A percentile compares a stretch with the other conserved stretches of the same genome.
These are phyloP conservation scores for Bolboschoenus planiculmis DNA, from an alignment of 176 grass and related monocot genomes.

Conservation along the genomic window DNA sequence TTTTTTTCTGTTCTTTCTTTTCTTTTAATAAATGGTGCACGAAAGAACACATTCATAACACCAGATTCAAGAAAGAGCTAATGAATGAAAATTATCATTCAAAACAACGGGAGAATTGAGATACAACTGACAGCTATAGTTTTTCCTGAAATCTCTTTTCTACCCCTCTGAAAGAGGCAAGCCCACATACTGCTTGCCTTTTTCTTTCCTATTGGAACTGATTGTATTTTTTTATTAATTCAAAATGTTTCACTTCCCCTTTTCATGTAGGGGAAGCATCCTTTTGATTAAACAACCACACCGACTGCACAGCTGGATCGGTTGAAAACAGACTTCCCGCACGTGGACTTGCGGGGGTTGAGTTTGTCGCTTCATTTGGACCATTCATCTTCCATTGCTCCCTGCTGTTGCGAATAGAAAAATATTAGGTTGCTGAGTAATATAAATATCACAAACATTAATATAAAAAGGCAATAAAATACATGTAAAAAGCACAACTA, in stretches of 20 bases:
- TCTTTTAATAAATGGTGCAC: neutral
- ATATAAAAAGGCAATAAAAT: neutral
- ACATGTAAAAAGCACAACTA: neutral
- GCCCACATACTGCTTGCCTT: neutral
- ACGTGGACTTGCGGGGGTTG: slow-evolving; percentile 21
- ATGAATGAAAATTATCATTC: slow-evolving; percentile 31
- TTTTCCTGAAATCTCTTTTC: slow-evolving; percentile 16
- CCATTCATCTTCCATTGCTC: slow-evolving; percentile 41
- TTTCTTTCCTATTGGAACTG: slow-evolving; percentile 17
- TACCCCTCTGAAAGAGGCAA: slow-evolving; percentile 24
- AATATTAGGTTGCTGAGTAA: neutral
- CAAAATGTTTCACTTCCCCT: slow-evolving; percentile 12
- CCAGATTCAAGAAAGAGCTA: slow-evolving; percentile 14
- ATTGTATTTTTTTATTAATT: slow-evolving; percentile 30
- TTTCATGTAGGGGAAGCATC: slow-evolving; percentile 34
- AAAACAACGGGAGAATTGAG: slow-evolving; percentile 20
- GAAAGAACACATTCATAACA: neutral
- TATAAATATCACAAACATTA: neutral
- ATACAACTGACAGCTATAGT: slow-evolving; percentile 16
- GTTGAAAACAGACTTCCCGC: slow-evolving; percentile 52
- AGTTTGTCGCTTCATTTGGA: slow-evolving; percentile 35
- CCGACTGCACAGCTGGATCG: slow-evolving; percentile 58
- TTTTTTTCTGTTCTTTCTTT: slow-evolving; percentile 3
- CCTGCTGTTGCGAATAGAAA: slow-evolving; percentile 27
- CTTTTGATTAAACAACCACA: slow-evolving; percentile 70